Percentiles rank a stretch among this genome's conserved stretches.
phyloP scores from a whole-genome alignment of 352 stramenopile genomes.

The Phytophthora nicotianae region DNA sequence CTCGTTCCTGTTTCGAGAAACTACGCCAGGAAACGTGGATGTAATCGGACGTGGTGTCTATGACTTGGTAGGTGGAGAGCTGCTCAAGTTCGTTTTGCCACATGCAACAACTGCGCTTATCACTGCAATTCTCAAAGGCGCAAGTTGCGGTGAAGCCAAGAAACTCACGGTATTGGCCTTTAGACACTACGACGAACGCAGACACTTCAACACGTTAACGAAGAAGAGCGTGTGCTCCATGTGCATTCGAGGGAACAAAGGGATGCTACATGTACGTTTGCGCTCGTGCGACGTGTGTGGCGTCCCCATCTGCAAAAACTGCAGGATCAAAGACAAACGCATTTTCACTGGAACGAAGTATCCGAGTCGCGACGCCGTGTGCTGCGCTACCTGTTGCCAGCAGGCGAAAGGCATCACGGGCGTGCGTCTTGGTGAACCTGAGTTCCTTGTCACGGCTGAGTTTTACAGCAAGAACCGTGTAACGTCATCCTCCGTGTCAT shows the following conservation, averaged over 20 bases:
- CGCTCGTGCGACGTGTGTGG: constrained; percentile 50
- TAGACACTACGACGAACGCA: constrained; percentile 13
- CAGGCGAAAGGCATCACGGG: constrained; percentile 35
- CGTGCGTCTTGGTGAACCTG: constrained; percentile 21
- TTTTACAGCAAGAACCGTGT: constrained; percentile 22
- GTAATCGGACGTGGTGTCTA: constrained; percentile 44
- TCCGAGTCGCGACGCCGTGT: constrained; percentile 25
- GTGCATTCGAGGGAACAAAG: constrained; percentile 32
- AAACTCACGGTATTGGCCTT: constrained; percentile 49
- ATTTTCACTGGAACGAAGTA: constrained; percentile 38
- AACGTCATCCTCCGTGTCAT: constrained; percentile 7
- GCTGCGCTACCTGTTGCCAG: constrained; percentile 41
- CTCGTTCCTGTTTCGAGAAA: constrained; percentile 44
- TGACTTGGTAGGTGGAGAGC: constrained; percentile 39
- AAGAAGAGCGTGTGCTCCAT: constrained; percentile 38
- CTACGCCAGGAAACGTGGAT: constrained; percentile 32
- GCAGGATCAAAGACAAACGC: constrained; percentile 49
- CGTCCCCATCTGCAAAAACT: constrained; percentile 46
- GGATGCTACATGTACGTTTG: constrained; percentile 31
- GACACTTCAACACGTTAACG: constrained; percentile 11
- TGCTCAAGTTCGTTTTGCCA: constrained; percentile 34
- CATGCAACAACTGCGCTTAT: constrained; percentile 34
- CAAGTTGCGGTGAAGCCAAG: constrained; percentile 44
- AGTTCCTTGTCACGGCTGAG: constrained; percentile 37
- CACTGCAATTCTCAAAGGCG: constrained; percentile 30